phyloP scores from a whole-genome alignment of 176 grass and related monocot species.

The Raddia distichophylla region DNA sequence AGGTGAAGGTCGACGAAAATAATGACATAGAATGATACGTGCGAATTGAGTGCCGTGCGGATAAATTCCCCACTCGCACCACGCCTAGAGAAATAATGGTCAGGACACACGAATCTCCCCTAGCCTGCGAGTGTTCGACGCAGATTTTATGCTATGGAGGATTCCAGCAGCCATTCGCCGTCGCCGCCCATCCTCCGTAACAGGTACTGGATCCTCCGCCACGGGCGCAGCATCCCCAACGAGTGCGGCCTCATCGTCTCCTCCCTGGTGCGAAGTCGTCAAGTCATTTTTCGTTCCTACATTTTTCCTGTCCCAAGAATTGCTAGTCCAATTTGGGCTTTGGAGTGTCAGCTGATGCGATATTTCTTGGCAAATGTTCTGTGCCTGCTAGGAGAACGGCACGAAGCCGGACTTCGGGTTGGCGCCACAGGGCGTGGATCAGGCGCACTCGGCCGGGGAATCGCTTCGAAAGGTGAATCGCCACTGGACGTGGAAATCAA shows the following conservation, averaged over 20 bases:
- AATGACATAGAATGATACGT: too few species aligned
- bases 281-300: background rate
- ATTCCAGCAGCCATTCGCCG: background rate
- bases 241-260: slow-evolving; percentile 82
- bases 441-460: slow-evolving; percentile 71
- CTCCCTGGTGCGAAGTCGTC: slow-evolving; percentile 54
- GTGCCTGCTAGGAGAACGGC: slow-evolving; percentile 67
- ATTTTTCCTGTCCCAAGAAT: background rate
- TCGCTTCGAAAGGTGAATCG: slow-evolving; percentile 56
- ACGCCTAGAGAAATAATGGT: too few species aligned
- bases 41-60: too few species aligned
- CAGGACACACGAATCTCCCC: too few species aligned
- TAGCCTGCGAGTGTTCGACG: too few species aligned
- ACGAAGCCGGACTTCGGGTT: slow-evolving; percentile 66
- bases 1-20: too few species aligned
- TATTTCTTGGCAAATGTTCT: background rate
- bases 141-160: slow-evolving; percentile 13
- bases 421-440: slow-evolving; percentile 64
- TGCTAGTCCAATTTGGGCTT: background rate
- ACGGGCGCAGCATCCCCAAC: slow-evolving; percentile 85
- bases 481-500: background rate
- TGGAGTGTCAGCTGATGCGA: background rate
- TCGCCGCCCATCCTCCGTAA: slow-evolving; percentile 43
- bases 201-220: slow-evolving; percentile 84
- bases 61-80: too few species aligned